These are phyloP conservation scores for Pseudogymnoascus sp. DNA, from an alignment of 2,329 filamentous ascomycete genomes.

Conservation along the genomic window DNA sequence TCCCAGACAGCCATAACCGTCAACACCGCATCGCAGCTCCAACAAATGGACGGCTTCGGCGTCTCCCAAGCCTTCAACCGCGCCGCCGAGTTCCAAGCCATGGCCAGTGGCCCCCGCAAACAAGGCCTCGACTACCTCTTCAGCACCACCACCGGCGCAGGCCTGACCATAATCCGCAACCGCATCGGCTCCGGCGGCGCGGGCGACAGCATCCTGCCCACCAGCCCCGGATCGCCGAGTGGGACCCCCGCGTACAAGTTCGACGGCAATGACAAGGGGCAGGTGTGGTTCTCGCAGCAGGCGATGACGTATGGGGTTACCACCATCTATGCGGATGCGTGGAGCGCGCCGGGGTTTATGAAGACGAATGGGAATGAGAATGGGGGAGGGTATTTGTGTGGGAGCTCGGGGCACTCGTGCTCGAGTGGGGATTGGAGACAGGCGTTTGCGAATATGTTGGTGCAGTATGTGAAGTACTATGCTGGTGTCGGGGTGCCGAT, in stretches of 20 bases:
- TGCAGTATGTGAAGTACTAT: constrained; percentile 39
- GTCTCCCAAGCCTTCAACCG: constrained; percentile 41
- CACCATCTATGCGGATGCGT: constrained; percentile 40
- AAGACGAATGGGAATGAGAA: constrained; percentile 39
- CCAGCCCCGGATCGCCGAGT: constrained; percentile 34
- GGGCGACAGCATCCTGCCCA: constrained; percentile 35
- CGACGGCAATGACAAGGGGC: constrained; percentile 39
- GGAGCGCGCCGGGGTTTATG: constrained; percentile 44
- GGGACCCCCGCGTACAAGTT: constrained; percentile 36
- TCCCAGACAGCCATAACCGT: constrained; percentile 19
- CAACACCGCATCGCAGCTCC: constrained; percentile 19
- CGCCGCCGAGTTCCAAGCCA: constrained; percentile 33
- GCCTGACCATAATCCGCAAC: constrained; percentile 43
- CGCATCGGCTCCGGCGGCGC: constrained; percentile 36
- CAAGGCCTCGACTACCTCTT: constrained; percentile 39
- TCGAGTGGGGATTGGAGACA: constrained; percentile 38
- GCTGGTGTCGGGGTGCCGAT: constrained; percentile 31
- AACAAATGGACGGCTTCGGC: constrained; percentile 40
- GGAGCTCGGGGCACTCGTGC: constrained; percentile 33
- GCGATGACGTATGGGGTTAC: constrained; percentile 36
- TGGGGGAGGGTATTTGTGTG: constrained; percentile 38
- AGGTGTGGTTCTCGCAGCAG: constrained; percentile 44
- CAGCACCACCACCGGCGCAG: constrained; percentile 37
- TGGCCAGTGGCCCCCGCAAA: constrained; percentile 25
- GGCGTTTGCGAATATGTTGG: constrained; percentile 40